These are phyloP conservation scores for Trametes hirsuta DNA, from an alignment of 1,284 basidiomycete species.

Conservation along the genomic window DNA sequence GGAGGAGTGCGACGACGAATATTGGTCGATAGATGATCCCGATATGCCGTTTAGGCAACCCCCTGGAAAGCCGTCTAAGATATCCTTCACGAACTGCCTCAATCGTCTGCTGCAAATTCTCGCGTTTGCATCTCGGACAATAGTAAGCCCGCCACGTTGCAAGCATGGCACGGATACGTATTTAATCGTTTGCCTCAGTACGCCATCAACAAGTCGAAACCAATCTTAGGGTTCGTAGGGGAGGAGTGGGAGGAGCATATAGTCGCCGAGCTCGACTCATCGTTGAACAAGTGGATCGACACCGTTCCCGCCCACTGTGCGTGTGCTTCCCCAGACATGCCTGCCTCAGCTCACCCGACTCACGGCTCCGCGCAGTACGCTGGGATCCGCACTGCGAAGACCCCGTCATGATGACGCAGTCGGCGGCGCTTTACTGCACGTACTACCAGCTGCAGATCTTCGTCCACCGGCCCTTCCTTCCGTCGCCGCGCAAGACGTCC, in stretches of 20 bases:
- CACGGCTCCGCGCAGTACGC: not conserved
- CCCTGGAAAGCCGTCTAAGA: conserved; percentile 40
- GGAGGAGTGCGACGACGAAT: conserved; percentile 65
- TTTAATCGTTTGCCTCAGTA: conserved; percentile 41
- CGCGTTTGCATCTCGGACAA: conserved; percentile 55
- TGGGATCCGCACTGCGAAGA: too few relatives aligned
- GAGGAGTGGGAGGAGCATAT: conserved; percentile 54
- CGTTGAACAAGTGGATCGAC: conserved; percentile 66
- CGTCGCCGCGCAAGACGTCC: too few relatives aligned
- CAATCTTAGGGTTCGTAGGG: conserved; percentile 49
- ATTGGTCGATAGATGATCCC: conserved; percentile 52
- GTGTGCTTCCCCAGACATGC: not conserved
- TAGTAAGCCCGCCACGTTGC: conserved; percentile 38
- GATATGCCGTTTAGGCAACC: conserved; percentile 51
- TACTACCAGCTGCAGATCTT: too few relatives aligned
- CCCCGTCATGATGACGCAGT: too few relatives aligned
- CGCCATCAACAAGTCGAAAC: conserved; percentile 58
- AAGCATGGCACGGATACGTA: not conserved
- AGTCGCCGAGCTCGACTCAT: conserved; percentile 60
- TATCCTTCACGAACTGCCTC: conserved; percentile 52
- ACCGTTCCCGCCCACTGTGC: conserved; percentile 45
- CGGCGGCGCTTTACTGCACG: too few relatives aligned
- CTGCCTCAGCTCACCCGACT: not conserved
- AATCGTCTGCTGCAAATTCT: conserved; percentile 59
- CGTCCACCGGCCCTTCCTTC: too few relatives aligned